Evolutionary conservation across 2,329 filamentous ascomycete genomes (phyloP).

Genomic region (Colletotrichum horii): DNA sequence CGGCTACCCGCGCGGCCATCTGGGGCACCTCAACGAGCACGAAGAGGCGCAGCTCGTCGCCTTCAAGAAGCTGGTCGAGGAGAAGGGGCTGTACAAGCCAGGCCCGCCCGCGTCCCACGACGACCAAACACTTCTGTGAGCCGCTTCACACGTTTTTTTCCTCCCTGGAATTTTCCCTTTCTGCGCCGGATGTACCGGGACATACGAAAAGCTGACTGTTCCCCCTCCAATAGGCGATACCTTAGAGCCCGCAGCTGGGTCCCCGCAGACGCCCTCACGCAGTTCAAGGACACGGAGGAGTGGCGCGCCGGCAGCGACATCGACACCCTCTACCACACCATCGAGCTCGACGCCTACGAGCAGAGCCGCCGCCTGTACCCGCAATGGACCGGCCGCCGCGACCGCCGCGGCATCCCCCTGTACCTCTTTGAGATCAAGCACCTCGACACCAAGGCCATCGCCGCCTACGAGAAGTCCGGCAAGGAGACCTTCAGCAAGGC

Average conservation of each 20-base stretch:
- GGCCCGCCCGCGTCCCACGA: constrained; percentile 68
- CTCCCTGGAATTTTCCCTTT: no score
- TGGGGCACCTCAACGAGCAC: constrained; percentile 74
- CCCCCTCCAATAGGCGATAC: constrained; percentile 68
- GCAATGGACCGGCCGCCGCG: constrained; percentile 92
- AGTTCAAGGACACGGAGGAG: constrained; percentile 88
- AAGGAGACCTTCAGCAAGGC: constrained; percentile 65
- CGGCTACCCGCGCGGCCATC: constrained; percentile 77
- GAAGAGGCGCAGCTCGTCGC: constrained; percentile 71
- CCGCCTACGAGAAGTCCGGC: constrained; percentile 73
- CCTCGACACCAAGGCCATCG: constrained; percentile 81
- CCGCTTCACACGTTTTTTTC: constrained; percentile 17
- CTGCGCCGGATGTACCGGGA: background rate
- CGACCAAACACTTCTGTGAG: constrained; percentile 74
- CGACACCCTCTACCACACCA: constrained; percentile 81
- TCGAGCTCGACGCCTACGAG: constrained; percentile 85
- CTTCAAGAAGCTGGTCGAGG: constrained; percentile 73
- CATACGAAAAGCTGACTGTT: background rate
- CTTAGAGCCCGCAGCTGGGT: constrained; percentile 85
- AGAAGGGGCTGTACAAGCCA: constrained; percentile 68
- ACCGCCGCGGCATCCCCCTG: constrained; percentile 88
- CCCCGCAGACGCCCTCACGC: constrained; percentile 76
- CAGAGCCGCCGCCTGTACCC: constrained; percentile 84
- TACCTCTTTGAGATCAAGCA: constrained; percentile 89
- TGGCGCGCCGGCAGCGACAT: constrained; percentile 85